Evolutionary conservation across 768 basidiomycete species (phyloP).

Genomic region (Melanogaster broomeanus): DNA sequence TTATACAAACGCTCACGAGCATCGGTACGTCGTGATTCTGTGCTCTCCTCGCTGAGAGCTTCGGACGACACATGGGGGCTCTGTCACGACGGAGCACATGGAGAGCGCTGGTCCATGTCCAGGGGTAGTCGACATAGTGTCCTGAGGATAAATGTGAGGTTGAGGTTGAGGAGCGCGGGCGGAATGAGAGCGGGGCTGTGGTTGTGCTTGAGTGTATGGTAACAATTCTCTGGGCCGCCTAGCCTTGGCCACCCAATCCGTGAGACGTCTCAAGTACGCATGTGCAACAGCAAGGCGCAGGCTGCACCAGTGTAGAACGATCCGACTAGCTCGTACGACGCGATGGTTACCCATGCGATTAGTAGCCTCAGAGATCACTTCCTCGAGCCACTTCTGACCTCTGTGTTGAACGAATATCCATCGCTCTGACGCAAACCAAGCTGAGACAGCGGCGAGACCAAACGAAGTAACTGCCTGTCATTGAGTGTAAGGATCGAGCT

Average conservation of each 20-base stretch:
- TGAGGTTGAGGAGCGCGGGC: constrained; percentile 15
- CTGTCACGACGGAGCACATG: constrained; percentile 23
- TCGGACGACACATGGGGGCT: constrained; percentile 30
- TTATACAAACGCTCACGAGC: constrained; percentile 39
- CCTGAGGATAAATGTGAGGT: constrained; percentile 18
- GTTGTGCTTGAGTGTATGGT: constrained; percentile 19
- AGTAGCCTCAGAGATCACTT: constrained; percentile 36
- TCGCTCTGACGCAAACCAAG: constrained; percentile 55
- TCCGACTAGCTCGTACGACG: constrained; percentile 24
- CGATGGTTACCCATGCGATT: constrained; percentile 28
- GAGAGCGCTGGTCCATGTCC: constrained; percentile 26
- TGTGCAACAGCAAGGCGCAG: constrained; percentile 15
- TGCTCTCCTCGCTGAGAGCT: constrained; percentile 29
- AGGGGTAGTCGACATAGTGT: constrained; percentile 16
- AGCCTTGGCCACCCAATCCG: constrained; percentile 25
- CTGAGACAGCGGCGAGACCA: constrained; percentile 50
- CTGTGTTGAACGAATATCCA: constrained; percentile 49
- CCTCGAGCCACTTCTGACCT: constrained; percentile 53
- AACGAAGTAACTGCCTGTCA: constrained; percentile 40
- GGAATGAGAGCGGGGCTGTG: constrained; percentile 14
- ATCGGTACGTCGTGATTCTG: constrained; percentile 25
- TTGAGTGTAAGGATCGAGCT: constrained; percentile 6
- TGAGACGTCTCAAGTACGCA: constrained; percentile 24
- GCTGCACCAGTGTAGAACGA: constrained; percentile 27
- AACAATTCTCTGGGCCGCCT: constrained; percentile 21